Evolutionary conservation across 768 basidiomycete species (phyloP).

Genomic region (Hemileccinum impolitum): DNA sequence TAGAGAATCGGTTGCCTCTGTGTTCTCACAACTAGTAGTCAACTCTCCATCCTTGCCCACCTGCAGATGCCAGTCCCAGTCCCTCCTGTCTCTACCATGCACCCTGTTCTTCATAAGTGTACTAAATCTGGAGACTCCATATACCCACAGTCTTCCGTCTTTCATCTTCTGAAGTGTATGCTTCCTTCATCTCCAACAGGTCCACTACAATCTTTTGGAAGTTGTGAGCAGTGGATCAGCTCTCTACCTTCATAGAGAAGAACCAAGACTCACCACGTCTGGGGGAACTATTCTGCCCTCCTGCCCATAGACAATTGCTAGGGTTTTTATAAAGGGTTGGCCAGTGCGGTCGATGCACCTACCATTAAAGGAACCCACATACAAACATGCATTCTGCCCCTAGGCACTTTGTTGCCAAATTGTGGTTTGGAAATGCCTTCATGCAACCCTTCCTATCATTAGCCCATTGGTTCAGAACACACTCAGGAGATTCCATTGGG

Average conservation of each 20-base stretch:
- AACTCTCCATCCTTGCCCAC: constrained; percentile 34
- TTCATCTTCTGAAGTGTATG: constrained; percentile 53
- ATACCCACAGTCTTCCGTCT: constrained; percentile 39
- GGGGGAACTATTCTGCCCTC: constrained; percentile 50
- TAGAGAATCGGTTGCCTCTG: constrained; percentile 40
- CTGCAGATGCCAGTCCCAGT: constrained; percentile 88
- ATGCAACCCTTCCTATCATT: constrained; percentile 28
- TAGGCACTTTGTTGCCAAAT: constrained; percentile 26
- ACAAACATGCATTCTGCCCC: constrained; percentile 85
- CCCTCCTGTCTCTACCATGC: constrained; percentile 56
- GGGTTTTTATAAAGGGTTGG: constrained; percentile 76
- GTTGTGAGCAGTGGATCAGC: constrained; percentile 70
- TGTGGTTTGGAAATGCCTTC: constrained; percentile 14
- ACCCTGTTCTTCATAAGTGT: constrained; percentile 66
- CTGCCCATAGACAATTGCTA: constrained; percentile 29
- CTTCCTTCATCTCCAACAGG: constrained; percentile 58
- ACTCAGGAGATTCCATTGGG: background rate
- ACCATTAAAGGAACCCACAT: constrained; percentile 85
- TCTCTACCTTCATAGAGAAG: constrained; percentile 71
- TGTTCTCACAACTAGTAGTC: constrained; percentile 43
- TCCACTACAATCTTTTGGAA: constrained; percentile 61
- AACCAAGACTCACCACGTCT: constrained; percentile 62
- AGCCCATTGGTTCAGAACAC: constrained; percentile 3
- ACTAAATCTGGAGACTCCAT: constrained; percentile 40
- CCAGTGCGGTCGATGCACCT: constrained; percentile 69